Percentiles rank a stretch among this genome's conserved stretches.
Conservation (phyloP, 352 stramenopile species). For the Phytophthora crassamura region DNA sequence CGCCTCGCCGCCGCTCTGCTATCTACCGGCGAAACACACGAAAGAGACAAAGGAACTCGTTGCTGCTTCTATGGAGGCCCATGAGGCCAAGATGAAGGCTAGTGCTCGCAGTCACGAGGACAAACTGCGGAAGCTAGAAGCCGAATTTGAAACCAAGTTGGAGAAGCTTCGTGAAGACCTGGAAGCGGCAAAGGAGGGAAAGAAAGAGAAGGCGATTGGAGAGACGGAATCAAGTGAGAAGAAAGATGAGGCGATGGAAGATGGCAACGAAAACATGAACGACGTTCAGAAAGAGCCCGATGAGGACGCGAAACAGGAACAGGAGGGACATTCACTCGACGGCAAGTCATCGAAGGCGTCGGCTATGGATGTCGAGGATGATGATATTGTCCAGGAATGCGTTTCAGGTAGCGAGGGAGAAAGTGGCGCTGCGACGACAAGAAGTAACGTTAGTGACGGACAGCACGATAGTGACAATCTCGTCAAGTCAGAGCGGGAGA, state of each 20-base stretch:
- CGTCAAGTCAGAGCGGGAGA: conserved; percentile 1
- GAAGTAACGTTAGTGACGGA: not conserved
- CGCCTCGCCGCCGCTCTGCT: conserved; percentile 73
- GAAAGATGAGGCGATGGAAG: conserved; percentile 27
- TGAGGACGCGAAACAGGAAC: not conserved
- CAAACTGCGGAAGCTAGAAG: conserved; percentile 61
- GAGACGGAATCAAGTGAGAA: conserved; percentile 23
- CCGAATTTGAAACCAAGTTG: conserved; percentile 54
- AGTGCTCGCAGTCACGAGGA: conserved; percentile 48
- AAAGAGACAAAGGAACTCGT: conserved; percentile 82
- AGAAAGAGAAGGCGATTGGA: conserved; percentile 8
- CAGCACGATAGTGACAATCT: conserved; percentile 5
- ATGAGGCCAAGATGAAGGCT: conserved; percentile 66
- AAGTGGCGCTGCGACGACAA: not conserved
- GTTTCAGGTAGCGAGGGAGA: conserved; percentile 17
- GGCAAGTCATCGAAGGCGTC: conserved; percentile 1
- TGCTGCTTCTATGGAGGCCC: conserved; percentile 68
- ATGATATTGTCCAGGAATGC: conserved; percentile 20
- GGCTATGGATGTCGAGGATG: conserved; percentile 26
- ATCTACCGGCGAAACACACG: conserved; percentile 74
- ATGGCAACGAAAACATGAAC: conserved; percentile 27
- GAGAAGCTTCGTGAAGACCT: conserved; percentile 57
- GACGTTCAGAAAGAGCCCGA: conserved; percentile 5
- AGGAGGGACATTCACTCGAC: not conserved
- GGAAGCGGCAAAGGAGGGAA: conserved; percentile 35